Evolutionary conservation across 805 yeast species (phyloP).

Genomic region (Wickerhamomyces pijperi): DNA sequence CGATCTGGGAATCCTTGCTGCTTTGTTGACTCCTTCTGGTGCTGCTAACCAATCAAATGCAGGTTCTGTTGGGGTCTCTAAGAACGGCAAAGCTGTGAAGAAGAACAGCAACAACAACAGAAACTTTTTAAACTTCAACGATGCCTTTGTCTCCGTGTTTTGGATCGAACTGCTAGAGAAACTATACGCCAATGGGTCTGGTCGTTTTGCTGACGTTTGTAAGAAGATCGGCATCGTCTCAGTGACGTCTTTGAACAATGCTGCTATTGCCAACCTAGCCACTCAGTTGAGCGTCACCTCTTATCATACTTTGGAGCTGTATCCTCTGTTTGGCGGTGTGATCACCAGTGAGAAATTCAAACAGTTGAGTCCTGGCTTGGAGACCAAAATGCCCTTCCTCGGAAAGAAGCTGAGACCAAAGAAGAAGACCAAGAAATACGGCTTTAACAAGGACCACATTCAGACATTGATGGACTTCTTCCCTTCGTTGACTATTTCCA

Average conservation of each 20-base stretch:
- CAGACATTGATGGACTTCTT: slow-evolving; percentile 42
- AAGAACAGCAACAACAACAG: not conserved
- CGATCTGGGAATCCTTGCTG: slow-evolving; percentile 11
- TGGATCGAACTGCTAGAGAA: slow-evolving; percentile 56
- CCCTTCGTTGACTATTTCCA: slow-evolving; percentile 43
- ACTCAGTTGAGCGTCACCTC: slow-evolving; percentile 34
- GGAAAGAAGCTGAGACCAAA: slow-evolving; percentile 2
- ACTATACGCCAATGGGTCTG: slow-evolving; percentile 45
- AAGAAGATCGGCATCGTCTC: slow-evolving; percentile 43
- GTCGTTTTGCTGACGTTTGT: slow-evolving; percentile 33
- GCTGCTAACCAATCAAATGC: no score
- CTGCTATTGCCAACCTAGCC: slow-evolving; percentile 23
- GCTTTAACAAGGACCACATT: slow-evolving; percentile 25
- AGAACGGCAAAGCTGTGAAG: not conserved
- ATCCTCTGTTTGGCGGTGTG: slow-evolving; percentile 47
- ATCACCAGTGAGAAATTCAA: slow-evolving; percentile 36
- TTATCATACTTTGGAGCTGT: slow-evolving; percentile 28
- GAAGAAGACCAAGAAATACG: not conserved
- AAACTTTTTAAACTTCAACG: slow-evolving; percentile 29
- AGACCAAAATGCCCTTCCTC: slow-evolving; percentile 39
- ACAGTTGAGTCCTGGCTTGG: slow-evolving; percentile 38
- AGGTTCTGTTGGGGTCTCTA: not conserved
- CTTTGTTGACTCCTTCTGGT: no score
- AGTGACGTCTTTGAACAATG: slow-evolving; percentile 19
- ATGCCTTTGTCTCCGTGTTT: slow-evolving; percentile 36